These are phyloP conservation scores for Fraxinus dipetala DNA, from an alignment of 305 asterid genomes.

Conservation along the genomic window DNA sequence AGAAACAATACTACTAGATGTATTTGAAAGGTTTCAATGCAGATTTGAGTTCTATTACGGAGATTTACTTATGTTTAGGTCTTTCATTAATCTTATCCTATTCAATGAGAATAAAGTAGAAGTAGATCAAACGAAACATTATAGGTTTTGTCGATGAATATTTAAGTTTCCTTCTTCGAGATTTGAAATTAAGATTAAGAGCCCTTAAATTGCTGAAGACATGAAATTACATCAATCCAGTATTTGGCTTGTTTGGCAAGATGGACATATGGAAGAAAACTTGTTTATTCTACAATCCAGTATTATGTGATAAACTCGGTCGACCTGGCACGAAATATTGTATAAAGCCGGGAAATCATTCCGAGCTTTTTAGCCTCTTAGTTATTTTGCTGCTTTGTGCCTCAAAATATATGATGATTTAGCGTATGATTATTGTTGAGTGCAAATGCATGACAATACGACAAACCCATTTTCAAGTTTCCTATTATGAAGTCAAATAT, in stretches of 20 bases:
- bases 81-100: constrained; percentile 28
- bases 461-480: not conserved
- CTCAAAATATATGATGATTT: not conserved
- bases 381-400: not conserved
- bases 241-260: not conserved
- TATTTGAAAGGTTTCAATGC: constrained; percentile 17
- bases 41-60: constrained; percentile 23
- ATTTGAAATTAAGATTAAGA: not conserved
- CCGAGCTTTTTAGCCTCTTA: not conserved
- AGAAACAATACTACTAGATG: constrained; percentile 1
- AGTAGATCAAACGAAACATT: constrained; percentile 34
- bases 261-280: not conserved
- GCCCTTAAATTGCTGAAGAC: not conserved
- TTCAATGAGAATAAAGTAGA: constrained; percentile 32
- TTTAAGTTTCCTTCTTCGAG: not conserved
- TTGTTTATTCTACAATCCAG: not conserved
- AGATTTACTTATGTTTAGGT: constrained; percentile 34
- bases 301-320: not conserved
- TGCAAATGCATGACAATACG: not conserved
- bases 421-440: not conserved
- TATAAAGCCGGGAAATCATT: not conserved
- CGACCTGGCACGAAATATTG: not conserved
- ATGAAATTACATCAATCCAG: not conserved
- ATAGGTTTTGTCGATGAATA: constrained; percentile 22
- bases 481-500: not conserved